Base-by-base conservation (phyloP, 805 yeast genomes). In the Teunomyces funiuensis region DNA sequence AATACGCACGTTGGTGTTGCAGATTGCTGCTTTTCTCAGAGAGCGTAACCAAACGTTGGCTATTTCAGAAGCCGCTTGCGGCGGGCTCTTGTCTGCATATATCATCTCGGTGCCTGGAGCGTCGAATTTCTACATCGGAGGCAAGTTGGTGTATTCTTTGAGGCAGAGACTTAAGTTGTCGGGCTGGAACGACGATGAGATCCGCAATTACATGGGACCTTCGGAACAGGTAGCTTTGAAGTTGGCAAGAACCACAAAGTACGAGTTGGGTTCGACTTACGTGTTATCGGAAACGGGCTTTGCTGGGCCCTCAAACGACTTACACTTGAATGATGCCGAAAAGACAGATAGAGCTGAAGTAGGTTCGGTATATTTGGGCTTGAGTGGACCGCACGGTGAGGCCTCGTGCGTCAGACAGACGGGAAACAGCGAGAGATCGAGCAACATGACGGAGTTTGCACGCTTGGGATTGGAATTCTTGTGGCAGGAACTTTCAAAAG, bases 41-140 rank as follows among this genome's bases (percentile, higher is more conserved):
- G 56, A 60, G 14, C 68, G 80, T 19, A 61, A 72, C 10, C 82
- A 83, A 57, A 85, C 95, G 0, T 65, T 88, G 16, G 86, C 95
- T 0, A 83, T 85, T 1, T 81, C 90, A 5, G 96, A 88, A 54
- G 89, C 90, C 2, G 95, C 96, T 0, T 88, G 96, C 60, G 96
- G 96, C 6, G 96, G 96, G 0, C 71, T 88, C 11, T 65, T 88
- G 6, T 82, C 93, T 3, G 86, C 95, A 1, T 87, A 85, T 53
- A 59, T 88, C 15, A 88, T 88, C 5, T 77, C 91, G 1, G 80
- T 85, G 3, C 90, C 95, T 0, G 96, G 96, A 3, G 96, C 96
- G 0, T 83, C 93, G 7, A 66, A 73, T 44, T 88, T 85, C 63
- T 88, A 83, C 53, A 85, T 85, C 44, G 96, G 96, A 14, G 90